phyloP scores from a whole-genome alignment of 129 eudicot genomes.

The Tagetes erecta region DNA sequence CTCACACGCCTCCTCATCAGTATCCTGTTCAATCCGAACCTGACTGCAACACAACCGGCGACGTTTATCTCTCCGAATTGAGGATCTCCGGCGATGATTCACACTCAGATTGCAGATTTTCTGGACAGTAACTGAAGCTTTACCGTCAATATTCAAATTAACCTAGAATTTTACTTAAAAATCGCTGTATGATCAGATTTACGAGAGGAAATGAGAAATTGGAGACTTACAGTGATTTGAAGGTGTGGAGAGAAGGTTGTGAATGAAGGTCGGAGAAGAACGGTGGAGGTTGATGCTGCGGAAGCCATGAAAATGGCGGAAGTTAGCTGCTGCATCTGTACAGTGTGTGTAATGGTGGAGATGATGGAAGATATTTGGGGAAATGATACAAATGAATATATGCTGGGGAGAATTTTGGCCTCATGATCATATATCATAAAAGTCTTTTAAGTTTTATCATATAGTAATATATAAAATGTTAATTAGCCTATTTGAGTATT shows the following conservation, averaged over 20 bases:
- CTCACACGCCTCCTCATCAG: slow-evolving; percentile 82
- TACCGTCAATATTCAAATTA: slow-evolving; percentile 48
- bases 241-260: slow-evolving; percentile 24
- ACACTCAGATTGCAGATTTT: slow-evolving; percentile 42
- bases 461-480: background rate
- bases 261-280: slow-evolving; percentile 16
- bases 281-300: slow-evolving; percentile 27
- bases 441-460: background rate
- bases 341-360: slow-evolving; percentile 18
- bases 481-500: too few species aligned
- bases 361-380: slow-evolving; percentile 29
- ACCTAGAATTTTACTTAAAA: background rate
- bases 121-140: slow-evolving; percentile 75
- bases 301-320: slow-evolving; percentile 36
- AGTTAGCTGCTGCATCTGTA: slow-evolving; percentile 15
- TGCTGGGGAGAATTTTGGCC: slow-evolving; percentile 30
- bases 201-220: slow-evolving; percentile 7
- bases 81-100: slow-evolving; percentile 23
- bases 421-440: slow-evolving; percentile 25
- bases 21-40: slow-evolving; percentile 46
- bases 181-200: background rate
- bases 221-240: slow-evolving; percentile 33
- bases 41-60: slow-evolving; percentile 38
- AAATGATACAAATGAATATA: slow-evolving; percentile 27
- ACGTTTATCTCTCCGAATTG: slow-evolving; percentile 22